Base-by-base conservation (phyloP, 176 grass and related monocot species). In the Eragrostis curvula region DNA sequence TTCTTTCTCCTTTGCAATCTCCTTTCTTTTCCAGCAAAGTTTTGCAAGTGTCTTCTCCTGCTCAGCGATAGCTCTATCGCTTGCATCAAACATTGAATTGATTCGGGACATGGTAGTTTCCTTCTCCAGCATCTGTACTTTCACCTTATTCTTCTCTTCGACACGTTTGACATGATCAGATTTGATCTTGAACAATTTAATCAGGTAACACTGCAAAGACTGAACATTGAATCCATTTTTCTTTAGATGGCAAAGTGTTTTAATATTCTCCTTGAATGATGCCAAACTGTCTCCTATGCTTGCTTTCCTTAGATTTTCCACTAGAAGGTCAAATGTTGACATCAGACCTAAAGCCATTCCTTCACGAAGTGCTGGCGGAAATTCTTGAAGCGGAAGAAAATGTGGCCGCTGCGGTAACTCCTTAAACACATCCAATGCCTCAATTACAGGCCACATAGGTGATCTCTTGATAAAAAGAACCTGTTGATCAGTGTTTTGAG, bases 341-440 rank as follows among this genome's bases (percentile, higher is more conserved):
- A 85, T 89, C 28, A 91, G 21, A 70, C 84, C 89, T 73, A 94
- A 60, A 21, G 86, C 92, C 75, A 75, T 89, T 77, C 80, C 86
- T 88, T 91, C 88, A 62, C 76, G 71, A 59, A 91, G 29, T 46
- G 64, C 14, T 71, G 61, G 68, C 12, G 47, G 6, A 60, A 78
- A 78, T 36, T 84, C 66, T 46, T 42, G 25, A 58, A 94, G 68
- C 49, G 83, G 80, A 66, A 42, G 66, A 72, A 91, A 91, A 88
- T 91, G 92, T n/a, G 86, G 92, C 32, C 21, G 49, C 41, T 91
- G 92, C 50, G 80, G 85, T 42, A 76, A 57, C 44, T 30, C 62
- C 21, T 0, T 68, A 73, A 88, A 88, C 45, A 88, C 74, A 21
- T 90, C 88, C 85, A 90, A 82, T 52, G 85, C 32, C 73, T 93